Base-by-base conservation (phyloP, 2,329 filamentous ascomycete genomes). In the Colletotrichum spinosum region DNA sequence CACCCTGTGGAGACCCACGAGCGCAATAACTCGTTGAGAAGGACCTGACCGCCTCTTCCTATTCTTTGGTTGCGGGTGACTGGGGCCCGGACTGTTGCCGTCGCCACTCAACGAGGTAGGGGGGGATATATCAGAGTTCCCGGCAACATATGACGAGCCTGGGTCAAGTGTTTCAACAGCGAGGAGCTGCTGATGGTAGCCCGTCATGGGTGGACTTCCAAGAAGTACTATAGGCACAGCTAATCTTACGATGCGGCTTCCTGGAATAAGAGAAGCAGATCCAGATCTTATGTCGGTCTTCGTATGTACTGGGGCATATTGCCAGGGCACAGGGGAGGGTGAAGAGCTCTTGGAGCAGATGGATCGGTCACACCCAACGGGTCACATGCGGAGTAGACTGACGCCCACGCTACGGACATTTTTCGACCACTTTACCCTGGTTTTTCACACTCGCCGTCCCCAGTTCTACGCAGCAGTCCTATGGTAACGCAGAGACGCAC, bases 111-210 rank as follows among this genome's bases (percentile, higher is more conserved):
- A 53, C 58, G 46, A 37, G 42, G 35, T 37, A 49, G 52, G 58
- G 62, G 57, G 57, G 59, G 39, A 44, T 62, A 62, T 62, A 62
- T 61, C 41, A 61, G 46, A 65, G 48, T 4, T 56, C 62, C 58
- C 48, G 15, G 46, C 25, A 46, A 37, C 57, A 41, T 65, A 65
- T 61, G 45, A 65, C 51, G 41, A 41, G 48, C 45, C 57, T 55
- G 45, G 57, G 34, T 56, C 57, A 50, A 65, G 51, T 55, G 62
- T 65, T 65, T 65, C 62, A 65, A 65, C 46, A 60, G 25, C 34
- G 39, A 55, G n/a, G 39, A 56, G 62, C 35, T 39, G 57, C 57
- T 65, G 51, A 62, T 38, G 48, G 17, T 46, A 35, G 34, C 46
- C 17, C 50, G 25, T 45, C 33, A n/a, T 52, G 45, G 62, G 39